Conservation (phyloP, 768 basidiomycete species). For the Mycena vitilis region DNA sequence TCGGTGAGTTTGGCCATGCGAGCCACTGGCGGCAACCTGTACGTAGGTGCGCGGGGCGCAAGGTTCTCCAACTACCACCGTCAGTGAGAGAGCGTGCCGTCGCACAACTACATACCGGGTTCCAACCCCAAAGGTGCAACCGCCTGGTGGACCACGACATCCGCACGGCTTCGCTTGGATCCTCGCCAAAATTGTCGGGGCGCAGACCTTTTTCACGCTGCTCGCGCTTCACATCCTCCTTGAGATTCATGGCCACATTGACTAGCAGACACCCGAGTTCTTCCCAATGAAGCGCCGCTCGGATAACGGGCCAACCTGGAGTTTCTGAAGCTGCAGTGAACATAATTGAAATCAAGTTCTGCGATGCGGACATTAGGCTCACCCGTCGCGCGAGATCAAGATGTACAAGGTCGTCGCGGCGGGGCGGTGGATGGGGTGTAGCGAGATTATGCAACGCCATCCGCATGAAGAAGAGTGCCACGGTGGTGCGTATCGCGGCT, state of each 20-base stretch:
- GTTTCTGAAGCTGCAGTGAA: background rate
- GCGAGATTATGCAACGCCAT: slow-evolving; percentile 13
- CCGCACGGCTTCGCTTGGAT: no score
- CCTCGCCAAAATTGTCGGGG: no score
- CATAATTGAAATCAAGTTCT: background rate
- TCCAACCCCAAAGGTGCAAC: slow-evolving; percentile 11
- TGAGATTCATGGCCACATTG: slow-evolving; percentile 12
- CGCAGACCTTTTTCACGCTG: no score
- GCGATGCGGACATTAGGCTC: background rate
- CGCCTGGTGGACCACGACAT: slow-evolving; percentile 7
- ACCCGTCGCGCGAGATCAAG: slow-evolving; percentile 22
- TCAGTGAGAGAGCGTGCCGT: no score
- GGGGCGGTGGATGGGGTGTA: slow-evolving; percentile 14
- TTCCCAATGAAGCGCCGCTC: slow-evolving; percentile 10
- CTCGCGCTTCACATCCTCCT: background rate
- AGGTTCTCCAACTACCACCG: slow-evolving; percentile 7
- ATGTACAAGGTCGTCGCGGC: slow-evolving; percentile 26
- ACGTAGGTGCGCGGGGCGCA: slow-evolving; percentile 26
- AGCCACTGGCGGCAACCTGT: slow-evolving; percentile 61
- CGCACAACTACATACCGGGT: background rate
- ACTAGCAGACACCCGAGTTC: slow-evolving; percentile 4
- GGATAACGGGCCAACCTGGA: background rate
- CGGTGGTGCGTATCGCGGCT: background rate
- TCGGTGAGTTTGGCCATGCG: slow-evolving; percentile 66
- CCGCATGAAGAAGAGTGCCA: slow-evolving; percentile 19